Evolutionary conservation across 164 flowering plant genomes (phyloP).

Genomic region (Vitis cinerea): DNA sequence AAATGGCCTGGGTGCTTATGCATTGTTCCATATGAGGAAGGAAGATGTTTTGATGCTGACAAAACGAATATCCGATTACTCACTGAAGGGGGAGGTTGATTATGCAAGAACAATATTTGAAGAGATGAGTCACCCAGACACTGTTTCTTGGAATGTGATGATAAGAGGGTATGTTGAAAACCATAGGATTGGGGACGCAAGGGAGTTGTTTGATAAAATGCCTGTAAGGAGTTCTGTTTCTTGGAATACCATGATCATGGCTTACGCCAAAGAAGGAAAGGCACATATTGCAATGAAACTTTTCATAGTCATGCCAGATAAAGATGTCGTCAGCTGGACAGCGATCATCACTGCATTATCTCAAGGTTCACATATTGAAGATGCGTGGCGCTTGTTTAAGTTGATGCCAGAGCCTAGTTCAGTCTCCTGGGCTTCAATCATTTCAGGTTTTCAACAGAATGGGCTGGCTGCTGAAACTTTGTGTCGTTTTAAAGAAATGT

Average conservation of each 20-base stretch:
- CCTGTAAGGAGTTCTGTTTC: slow-evolving; percentile 17
- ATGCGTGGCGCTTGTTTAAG: slow-evolving; percentile 24
- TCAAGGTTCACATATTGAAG: slow-evolving; percentile 12
- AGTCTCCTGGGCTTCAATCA: slow-evolving; percentile 35
- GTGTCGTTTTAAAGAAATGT: slow-evolving; percentile 28
- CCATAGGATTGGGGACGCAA: slow-evolving; percentile 22
- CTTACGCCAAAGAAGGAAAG: slow-evolving; percentile 20
- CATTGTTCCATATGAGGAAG: too few relatives aligned
- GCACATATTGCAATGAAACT: slow-evolving; percentile 27
- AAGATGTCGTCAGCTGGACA: slow-evolving; percentile 31
- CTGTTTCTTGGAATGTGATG: slow-evolving; percentile 33
- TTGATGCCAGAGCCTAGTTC: slow-evolving; percentile 31
- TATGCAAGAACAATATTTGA: slow-evolving; percentile 30
- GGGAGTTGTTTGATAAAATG: slow-evolving; percentile 30
- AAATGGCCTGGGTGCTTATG: too few relatives aligned
- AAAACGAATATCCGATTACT: slow-evolving; percentile 18
- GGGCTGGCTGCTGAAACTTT: slow-evolving; percentile 26
- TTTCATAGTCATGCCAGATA: slow-evolving; percentile 22
- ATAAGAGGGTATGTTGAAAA: slow-evolving; percentile 27
- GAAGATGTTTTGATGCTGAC: slow-evolving; percentile 13
- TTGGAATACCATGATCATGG: slow-evolving; percentile 39
- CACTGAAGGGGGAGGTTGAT: slow-evolving; percentile 16
- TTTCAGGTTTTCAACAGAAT: slow-evolving; percentile 34
- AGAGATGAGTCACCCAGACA: slow-evolving; percentile 22
- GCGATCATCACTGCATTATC: slow-evolving; percentile 27